Percentiles rank a stretch among this genome's conserved stretches.
Evolutionary conservation across 441 rosid species (phyloP).

Genomic region (Omphalea diandra): DNA sequence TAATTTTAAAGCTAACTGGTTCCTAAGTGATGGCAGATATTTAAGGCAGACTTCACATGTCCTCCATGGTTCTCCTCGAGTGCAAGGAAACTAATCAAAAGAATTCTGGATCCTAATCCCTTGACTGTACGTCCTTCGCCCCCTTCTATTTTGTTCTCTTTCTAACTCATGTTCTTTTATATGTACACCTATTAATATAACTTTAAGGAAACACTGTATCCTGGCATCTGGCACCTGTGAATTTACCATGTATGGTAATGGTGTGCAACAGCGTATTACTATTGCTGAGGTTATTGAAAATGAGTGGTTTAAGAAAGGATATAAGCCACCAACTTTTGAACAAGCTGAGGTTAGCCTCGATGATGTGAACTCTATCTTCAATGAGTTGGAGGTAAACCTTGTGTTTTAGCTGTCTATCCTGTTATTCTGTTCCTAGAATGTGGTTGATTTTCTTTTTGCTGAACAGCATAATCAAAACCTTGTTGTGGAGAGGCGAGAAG

Average conservation of each 20-base stretch:
- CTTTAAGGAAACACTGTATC: not conserved
- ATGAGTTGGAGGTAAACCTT: conserved; percentile 67
- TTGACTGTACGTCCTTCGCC: conserved; percentile 47
- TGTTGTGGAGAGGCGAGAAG: conserved; percentile 89
- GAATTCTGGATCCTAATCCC: conserved; percentile 93
- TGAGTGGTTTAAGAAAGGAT: conserved; percentile 99
- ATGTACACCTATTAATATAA: no score
- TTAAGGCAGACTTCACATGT: conserved; percentile 87
- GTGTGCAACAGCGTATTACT: conserved; percentile 72
- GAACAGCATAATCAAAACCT: conserved; percentile 67
- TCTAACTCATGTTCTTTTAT: not conserved
- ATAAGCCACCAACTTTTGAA: conserved; percentile 81
- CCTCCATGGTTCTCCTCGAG: conserved; percentile 99
- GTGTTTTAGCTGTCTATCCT: conserved; percentile 7
- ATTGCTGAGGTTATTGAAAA: conserved; percentile 81
- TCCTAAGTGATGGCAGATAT: conserved; percentile 53
- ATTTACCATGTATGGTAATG: conserved; percentile 25
- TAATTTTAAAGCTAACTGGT: not conserved
- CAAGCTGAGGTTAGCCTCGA: conserved; percentile 72
- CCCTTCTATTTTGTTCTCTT: conserved; percentile 9
- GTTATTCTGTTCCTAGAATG: conserved; percentile 4
- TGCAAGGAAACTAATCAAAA: conserved; percentile 85
- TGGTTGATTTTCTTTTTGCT: conserved; percentile 24
- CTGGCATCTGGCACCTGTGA: not conserved
- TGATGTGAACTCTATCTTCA: conserved; percentile 85